Evolutionary conservation across 2,329 filamentous ascomycete species (phyloP).

Genomic region (Arthrobotrys sphaeroides): DNA sequence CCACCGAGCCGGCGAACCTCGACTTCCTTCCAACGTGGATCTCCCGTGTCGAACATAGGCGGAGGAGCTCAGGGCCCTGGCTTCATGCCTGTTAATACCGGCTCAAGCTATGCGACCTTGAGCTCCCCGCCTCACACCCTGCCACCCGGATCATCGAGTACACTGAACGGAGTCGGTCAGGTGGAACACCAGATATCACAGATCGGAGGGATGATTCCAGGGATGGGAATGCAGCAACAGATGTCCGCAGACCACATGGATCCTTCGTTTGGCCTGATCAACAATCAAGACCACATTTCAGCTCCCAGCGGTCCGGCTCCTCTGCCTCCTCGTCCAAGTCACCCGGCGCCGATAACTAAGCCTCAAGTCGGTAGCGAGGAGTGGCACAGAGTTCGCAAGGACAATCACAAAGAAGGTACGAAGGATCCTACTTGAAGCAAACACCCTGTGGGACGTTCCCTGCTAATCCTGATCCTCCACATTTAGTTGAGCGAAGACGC

Average conservation of each 20-base stretch:
- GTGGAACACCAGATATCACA: slow-evolving; percentile 50
- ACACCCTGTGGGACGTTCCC: background rate
- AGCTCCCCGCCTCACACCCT: slow-evolving; percentile 44
- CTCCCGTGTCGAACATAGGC: slow-evolving; percentile 33
- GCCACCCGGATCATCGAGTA: slow-evolving; percentile 32
- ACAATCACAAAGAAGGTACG: slow-evolving; percentile 98
- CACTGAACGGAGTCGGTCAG: slow-evolving; percentile 41
- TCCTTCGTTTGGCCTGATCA: slow-evolving; percentile 52
- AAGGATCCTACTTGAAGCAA: slow-evolving; percentile 43
- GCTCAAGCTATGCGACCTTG: slow-evolving; percentile 34
- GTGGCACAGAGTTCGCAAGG: slow-evolving; percentile 96
- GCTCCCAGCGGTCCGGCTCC: slow-evolving; percentile 57
- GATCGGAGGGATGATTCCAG: slow-evolving; percentile 35
- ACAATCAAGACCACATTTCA: slow-evolving; percentile 37
- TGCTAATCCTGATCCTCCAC: slow-evolving; percentile 57
- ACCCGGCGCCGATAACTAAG: slow-evolving; percentile 70
- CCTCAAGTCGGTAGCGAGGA: slow-evolving; percentile 94
- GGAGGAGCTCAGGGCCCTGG: slow-evolving; percentile 39
- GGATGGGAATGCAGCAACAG: slow-evolving; percentile 42
- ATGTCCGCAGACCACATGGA: slow-evolving; percentile 54
- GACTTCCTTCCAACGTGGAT: slow-evolving; percentile 38
- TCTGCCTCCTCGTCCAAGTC: slow-evolving; percentile 64
- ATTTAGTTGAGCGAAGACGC: slow-evolving; percentile 87
- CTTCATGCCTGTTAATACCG: slow-evolving; percentile 53
- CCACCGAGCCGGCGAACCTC: slow-evolving; percentile 42